phyloP scores from a whole-genome alignment of 2,329 filamentous ascomycete genomes.

The Fusarium phyllophilum region DNA sequence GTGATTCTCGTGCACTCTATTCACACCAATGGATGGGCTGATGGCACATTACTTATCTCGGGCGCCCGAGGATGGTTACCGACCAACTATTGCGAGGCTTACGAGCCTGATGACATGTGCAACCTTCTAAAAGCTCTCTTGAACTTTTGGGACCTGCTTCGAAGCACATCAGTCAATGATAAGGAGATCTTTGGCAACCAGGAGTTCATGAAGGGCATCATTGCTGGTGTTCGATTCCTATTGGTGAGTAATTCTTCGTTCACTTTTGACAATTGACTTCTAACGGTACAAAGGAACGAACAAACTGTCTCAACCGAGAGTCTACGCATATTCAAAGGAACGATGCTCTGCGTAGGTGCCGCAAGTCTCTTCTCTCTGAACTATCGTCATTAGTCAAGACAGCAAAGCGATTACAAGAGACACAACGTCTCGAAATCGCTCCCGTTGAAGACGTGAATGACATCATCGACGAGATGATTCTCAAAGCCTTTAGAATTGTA shows the following conservation, averaged over 20 bases:
- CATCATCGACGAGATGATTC: conserved; percentile 89
- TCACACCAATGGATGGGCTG: conserved; percentile 98
- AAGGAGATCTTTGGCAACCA: conserved; percentile 86
- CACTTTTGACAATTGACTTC: neutral
- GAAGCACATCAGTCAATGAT: conserved; percentile 80
- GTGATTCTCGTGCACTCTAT: conserved; percentile 95
- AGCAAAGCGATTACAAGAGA: conserved; percentile 84
- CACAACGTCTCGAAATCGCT: conserved; percentile 62
- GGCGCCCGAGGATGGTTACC: conserved; percentile 94
- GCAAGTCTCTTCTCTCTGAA: conserved; percentile 89
- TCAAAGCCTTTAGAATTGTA: conserved; percentile 95
- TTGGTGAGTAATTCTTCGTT: conserved; percentile 69
- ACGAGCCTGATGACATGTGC: conserved; percentile 87
- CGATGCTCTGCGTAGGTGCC: conserved; percentile 79
- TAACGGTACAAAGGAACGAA: conserved; percentile 73
- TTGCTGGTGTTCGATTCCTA: conserved; percentile 90
- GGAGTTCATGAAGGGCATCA: conserved; percentile 93
- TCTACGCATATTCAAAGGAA: conserved; percentile 78
- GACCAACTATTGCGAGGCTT: conserved; percentile 97
- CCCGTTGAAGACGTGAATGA: conserved; percentile 72
- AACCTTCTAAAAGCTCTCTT: conserved; percentile 86
- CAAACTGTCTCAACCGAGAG: conserved; percentile 87
- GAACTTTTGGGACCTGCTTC: conserved; percentile 91
- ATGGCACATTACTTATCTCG: conserved; percentile 87
- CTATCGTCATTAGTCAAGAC: conserved; percentile 89